Evolutionary conservation across 2,329 filamentous ascomycete genomes (phyloP), one percentile per base, ranked within the genome.

Genomic region (Fusarium transvaalense): DNA sequence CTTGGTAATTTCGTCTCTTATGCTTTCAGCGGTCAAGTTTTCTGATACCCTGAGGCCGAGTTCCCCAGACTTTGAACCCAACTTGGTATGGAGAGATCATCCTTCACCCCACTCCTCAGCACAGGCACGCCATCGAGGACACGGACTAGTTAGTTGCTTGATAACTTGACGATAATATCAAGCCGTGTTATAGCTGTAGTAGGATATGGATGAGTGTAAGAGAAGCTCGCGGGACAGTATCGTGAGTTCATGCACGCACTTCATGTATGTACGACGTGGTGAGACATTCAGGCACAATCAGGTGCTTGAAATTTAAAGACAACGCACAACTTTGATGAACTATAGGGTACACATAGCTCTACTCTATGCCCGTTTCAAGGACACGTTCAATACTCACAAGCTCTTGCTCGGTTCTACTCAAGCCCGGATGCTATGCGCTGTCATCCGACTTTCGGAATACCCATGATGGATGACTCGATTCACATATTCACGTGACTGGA

Each of bases 31-130:
- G 29, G 10, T 12, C 29, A 29, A 12, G 29, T 29, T 9, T 29
- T 29, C 10, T 29, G 29, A 29, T 12, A 29, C 29, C 29, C 29
- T 29, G 9, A 29, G 29, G 29, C 29, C 29, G 29, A 29, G 42
- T 68, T 68, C 65, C 65, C 65, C 65, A 68, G 65, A 69, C 60
- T 66, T 48, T 61, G 45, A 62, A 25, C 62, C 55, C 46, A 47
- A 61, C 65, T 60, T n/a, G 60, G 56, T 66, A 51, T 64, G 61
- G 61, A 56, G 61, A 64, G 61, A 64, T 64, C 39, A 46, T 34
- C 51, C 51, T 23, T 59, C 47, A 39, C 66, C 68, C 72, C 72
- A 71, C 70, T 71, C 45, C 55, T 53, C 42, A 50, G 52, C 62
- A 65, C 61, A 53, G 53, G 46, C 31, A 64, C 53, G 62, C 56